Conservation (phyloP, 2,329 filamentous ascomycete species). For the Cercospora nicotianae region DNA sequence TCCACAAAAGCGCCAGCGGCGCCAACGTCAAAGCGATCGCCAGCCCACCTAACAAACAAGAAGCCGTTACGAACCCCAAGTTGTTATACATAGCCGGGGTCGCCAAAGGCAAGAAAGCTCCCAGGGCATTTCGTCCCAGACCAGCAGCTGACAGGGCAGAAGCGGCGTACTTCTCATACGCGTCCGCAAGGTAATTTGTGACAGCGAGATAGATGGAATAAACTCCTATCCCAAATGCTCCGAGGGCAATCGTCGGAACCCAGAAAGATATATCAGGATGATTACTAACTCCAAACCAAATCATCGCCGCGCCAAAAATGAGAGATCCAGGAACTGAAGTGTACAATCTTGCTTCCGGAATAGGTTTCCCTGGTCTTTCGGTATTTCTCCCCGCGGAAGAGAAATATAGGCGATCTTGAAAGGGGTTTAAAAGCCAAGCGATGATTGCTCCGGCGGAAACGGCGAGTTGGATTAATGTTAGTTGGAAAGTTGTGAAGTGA, state of each 20-base stretch:
- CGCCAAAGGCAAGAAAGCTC: constrained; percentile 49
- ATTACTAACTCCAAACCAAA: constrained; percentile 54
- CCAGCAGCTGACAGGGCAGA: constrained; percentile 48
- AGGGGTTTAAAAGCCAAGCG: constrained; percentile 40
- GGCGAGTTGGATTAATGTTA: constrained; percentile 45
- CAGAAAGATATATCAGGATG: constrained; percentile 39
- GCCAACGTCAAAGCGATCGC: constrained; percentile 44
- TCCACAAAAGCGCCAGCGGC: constrained; percentile 43
- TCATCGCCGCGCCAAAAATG: constrained; percentile 47
- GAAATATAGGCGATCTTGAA: constrained; percentile 43
- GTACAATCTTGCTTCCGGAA: constrained; percentile 47
- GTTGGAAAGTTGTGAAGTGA: constrained; percentile 39
- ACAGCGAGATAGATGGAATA: constrained; percentile 54
- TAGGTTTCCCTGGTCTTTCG: constrained; percentile 31
- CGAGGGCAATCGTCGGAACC: constrained; percentile 51
- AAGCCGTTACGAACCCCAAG: constrained; percentile 50
- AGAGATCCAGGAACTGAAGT: constrained; percentile 45
- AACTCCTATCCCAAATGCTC: constrained; percentile 53
- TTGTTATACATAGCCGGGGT: constrained; percentile 47
- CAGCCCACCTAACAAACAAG: constrained; percentile 46
- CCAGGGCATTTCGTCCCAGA: constrained; percentile 48
- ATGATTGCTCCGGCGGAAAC: constrained; percentile 45
- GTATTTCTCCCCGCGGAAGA: constrained; percentile 37
- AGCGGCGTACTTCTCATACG: constrained; percentile 50
- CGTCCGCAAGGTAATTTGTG: constrained; percentile 50